phyloP scores from a whole-genome alignment of 2,329 filamentous ascomycete genomes.

The Pseudogymnoascus pannorum region DNA sequence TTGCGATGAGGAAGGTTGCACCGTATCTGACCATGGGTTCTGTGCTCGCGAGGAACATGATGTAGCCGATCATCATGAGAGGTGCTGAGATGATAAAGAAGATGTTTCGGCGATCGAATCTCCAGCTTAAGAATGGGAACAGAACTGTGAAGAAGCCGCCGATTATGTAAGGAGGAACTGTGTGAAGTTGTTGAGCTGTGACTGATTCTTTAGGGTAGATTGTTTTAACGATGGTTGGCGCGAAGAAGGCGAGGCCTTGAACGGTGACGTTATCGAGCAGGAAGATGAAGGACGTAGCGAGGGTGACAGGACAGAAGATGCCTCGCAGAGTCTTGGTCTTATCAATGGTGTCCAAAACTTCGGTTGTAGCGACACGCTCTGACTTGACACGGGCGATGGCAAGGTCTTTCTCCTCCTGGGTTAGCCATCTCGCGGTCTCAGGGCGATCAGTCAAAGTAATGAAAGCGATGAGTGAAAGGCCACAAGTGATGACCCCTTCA shows the following conservation, averaged over 20 bases:
- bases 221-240: slow-evolving; percentile 56
- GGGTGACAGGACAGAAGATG: slow-evolving; percentile 55
- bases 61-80: slow-evolving; percentile 61
- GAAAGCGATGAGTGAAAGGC: slow-evolving; percentile 53
- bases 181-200: slow-evolving; percentile 60
- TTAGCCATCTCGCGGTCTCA: slow-evolving; percentile 59
- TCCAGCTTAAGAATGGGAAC: slow-evolving; percentile 55
- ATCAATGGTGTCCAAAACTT: slow-evolving; percentile 58
- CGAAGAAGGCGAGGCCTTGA: slow-evolving; percentile 60
- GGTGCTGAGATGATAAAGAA: slow-evolving; percentile 55
- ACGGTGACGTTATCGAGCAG: slow-evolving; percentile 50
- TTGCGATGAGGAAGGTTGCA: slow-evolving; percentile 62
- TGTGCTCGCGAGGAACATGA: slow-evolving; percentile 57
- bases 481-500: slow-evolving; percentile 58
- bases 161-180: slow-evolving; percentile 63
- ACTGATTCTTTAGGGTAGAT: slow-evolving; percentile 55
- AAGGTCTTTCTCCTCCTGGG: slow-evolving; percentile 56
- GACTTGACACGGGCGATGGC: slow-evolving; percentile 61
- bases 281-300: slow-evolving; percentile 46
- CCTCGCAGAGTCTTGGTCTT: slow-evolving; percentile 51
- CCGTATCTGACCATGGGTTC: slow-evolving; percentile 53
- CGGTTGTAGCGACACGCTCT: slow-evolving; percentile 55
- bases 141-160: slow-evolving; percentile 60
- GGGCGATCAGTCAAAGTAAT: slow-evolving; percentile 62
- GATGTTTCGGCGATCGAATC: slow-evolving; percentile 50